Evolutionary conservation across 176 grass and related monocot genomes (phyloP), one percentile per base, ranked within the genome.

Genomic region (Zoysia pacifica): DNA sequence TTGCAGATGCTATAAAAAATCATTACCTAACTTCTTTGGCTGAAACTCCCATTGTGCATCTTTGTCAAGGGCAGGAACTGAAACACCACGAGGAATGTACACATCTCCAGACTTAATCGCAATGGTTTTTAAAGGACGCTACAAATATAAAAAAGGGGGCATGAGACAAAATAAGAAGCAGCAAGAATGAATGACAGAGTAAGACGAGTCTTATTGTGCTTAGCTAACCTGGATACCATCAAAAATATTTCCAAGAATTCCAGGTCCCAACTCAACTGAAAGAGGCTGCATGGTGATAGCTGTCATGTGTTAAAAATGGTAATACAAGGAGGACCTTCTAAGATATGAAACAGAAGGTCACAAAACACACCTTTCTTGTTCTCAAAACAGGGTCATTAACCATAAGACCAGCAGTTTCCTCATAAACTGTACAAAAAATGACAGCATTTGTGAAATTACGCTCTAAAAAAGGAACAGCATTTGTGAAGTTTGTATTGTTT

Each of bases 191-290:
- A 46, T 5, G 62, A 70, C 48, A 0, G 0, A 45, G 45, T 11
- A 48, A 77, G 65, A 50, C n/a, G 19, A 39, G 14, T 60, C 5
- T 50, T 65, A 44, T 15, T 63, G 49, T 58, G 7, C 81, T 81
- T 46, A 37, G 10, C 55, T 60, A 49, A 93, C 94, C 91, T 97
- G 89, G 47, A 97, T 97, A 42, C 94, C 94, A 81, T 97, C 89
- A 93, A 97, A 97, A 70, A 97, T 97, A 62, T 97, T 97, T 45
- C 94, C 94, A 66, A 93, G 87, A 83, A 97, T 97, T 73, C 93
- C 93, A 77, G 93, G 93, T 82, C 93, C 93, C 40, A 97, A 75
- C 77, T 97, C 93, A 42, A 93, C 88, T 38, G 93, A 97, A 70
- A 93, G 93, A 82, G 93, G 93, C 93, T 97, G 86, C 38, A 79